Percentiles rank a stretch among this genome's conserved stretches.
phyloP scores from a whole-genome alignment of 306 rosid genomes.

The Notholithocarpus densiflorus region DNA sequence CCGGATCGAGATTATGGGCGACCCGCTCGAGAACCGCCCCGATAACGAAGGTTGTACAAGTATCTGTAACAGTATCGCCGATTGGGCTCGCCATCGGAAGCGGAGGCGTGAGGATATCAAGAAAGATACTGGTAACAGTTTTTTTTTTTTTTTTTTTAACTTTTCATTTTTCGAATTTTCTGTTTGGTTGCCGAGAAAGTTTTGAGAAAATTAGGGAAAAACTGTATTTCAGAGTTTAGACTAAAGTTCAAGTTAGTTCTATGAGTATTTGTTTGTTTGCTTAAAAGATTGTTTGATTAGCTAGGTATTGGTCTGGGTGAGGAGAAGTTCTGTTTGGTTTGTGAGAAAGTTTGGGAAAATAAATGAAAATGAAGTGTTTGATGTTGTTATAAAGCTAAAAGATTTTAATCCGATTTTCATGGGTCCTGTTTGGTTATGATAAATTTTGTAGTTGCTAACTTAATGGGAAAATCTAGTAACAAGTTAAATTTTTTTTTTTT shows the following conservation, averaged over 20 bases:
- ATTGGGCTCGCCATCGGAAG: slow-evolving; percentile 95
- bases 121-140: slow-evolving; percentile 57
- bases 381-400: not conserved
- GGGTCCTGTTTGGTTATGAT: not conserved
- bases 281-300: not conserved
- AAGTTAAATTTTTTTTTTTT: too few species aligned
- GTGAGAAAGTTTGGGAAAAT: not conserved
- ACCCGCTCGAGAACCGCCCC: slow-evolving; percentile 41
- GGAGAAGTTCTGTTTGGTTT: too few species aligned
- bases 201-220: not conserved
- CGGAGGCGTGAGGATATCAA: slow-evolving; percentile 80
- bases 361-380: not conserved
- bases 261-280: too few species aligned
- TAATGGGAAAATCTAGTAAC: not conserved
- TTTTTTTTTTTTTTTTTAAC: not conserved
- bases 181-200: not conserved
- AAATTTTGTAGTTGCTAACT: not conserved
- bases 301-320: not conserved
- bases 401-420: not conserved
- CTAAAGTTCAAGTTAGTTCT: not conserved
- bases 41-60: slow-evolving; percentile 58
- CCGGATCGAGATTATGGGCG: slow-evolving; percentile 79
- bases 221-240: too few species aligned
- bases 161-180: not conserved
- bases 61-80: slow-evolving; percentile 67